Evolutionary conservation across 768 basidiomycete species (phyloP).

Genomic region (Boletus tylopilopsis): DNA sequence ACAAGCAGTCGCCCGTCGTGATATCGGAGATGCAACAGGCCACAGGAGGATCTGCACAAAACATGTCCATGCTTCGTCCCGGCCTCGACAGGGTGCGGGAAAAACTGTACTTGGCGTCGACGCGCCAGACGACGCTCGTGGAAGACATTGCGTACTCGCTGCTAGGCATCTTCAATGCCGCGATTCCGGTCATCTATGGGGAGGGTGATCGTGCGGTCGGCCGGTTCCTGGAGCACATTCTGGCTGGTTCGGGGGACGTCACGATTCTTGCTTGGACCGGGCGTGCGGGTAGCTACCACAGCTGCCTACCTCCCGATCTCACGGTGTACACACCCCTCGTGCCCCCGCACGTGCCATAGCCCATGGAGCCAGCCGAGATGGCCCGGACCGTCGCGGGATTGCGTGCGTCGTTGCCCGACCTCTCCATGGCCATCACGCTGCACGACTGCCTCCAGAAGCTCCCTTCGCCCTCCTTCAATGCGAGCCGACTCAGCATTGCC

Average conservation of each 20-base stretch:
- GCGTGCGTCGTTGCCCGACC: constrained; percentile 23
- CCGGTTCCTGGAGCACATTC: constrained; percentile 13
- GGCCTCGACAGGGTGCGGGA: constrained; percentile 13
- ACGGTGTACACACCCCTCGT: not conserved
- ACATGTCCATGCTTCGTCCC: constrained; percentile 1
- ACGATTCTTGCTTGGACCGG: constrained; percentile 18
- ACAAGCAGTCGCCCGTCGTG: constrained; percentile 6
- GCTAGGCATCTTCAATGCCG: constrained; percentile 9
- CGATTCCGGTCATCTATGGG: constrained; percentile 10
- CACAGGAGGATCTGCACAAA: not conserved
- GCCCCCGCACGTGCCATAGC: constrained; percentile 1
- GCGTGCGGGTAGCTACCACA: not conserved
- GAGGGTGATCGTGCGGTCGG: constrained; percentile 11
- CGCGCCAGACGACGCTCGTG: constrained; percentile 2
- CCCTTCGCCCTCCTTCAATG: not conserved
- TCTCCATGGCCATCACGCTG: not conserved
- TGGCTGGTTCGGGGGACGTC: constrained; percentile 7
- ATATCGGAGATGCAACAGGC: constrained; percentile 9
- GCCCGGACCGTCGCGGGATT: not conserved
- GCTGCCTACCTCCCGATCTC: constrained; percentile 4
- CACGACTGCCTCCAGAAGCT: not conserved
- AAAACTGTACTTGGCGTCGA: constrained; percentile 15
- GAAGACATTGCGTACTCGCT: constrained; percentile 16
- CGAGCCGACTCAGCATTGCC: constrained; percentile 1
- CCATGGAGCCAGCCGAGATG: not conserved